Evolutionary conservation across 2,329 filamentous ascomycete genomes (phyloP), one percentile per base, ranked within the genome.

Genomic region (Pseudofabraea citricarpa): DNA sequence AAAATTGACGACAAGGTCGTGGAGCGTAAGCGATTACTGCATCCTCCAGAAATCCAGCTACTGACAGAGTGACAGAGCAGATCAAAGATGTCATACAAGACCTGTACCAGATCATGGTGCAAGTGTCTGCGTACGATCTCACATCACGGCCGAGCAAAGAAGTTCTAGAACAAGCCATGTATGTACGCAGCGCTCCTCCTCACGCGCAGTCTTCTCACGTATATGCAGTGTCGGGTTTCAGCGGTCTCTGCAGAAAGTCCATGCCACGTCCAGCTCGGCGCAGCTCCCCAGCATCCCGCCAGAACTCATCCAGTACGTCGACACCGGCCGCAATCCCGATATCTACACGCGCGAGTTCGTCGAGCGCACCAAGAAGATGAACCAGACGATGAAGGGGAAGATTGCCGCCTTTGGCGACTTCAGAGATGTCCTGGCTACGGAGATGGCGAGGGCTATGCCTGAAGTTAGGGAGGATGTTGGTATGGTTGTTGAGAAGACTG

Each of bases 271-370:
- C 44, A 58, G 67, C 18, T 62, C 65, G 19, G 35, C 35, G 15
- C 49, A 56, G 18, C 70, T 81, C 31, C 76, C 77, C 4, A 64
- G 61, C 23, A 71, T 83, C 18, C 81, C 81, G 2, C 74, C 74
- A 40, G 80, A 84, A 56, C 72, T 85, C 10, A 71, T 85, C 47
- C 70, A 79, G 57, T 86, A 86, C 65, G 81, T 86, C 55, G 81
- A 86, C 62, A 77, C 79, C 58, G 81, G 82, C 35, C 79, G 82
- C 40, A 86, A 86, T 67, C 82, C 82, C 2, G 82, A 86, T 64
- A 85, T 86, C 54, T 86, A 86, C 70, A 86, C 82, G 43, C 73
- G 82, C 56, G 82, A 86, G 67, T 85, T 86, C 56, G 81, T 85
- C 56, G 82, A 86, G 74, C 70, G 82, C 41, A 80, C 82, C 19